Evolutionary conservation across 2,329 filamentous ascomycete genomes (phyloP).

Genomic region (Xylariaceae sp.): DNA sequence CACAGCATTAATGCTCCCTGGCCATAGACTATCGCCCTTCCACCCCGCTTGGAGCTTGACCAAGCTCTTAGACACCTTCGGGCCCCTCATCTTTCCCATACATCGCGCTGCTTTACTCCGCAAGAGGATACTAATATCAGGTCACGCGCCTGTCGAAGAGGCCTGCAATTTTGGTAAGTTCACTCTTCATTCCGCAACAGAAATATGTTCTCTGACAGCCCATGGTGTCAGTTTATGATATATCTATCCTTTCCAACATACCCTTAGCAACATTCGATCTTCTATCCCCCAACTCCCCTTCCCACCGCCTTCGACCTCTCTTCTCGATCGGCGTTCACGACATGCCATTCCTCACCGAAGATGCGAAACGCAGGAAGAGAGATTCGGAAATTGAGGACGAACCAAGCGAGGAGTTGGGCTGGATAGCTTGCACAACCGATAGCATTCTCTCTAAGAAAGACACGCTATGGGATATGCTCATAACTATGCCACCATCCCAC

Average conservation of each 20-base stretch:
- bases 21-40: constrained; percentile 66
- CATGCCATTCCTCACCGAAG: constrained; percentile 70
- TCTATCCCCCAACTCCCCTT: constrained; percentile 58
- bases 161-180: constrained; percentile 81
- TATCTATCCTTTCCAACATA: constrained; percentile 89
- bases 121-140: constrained; percentile 83
- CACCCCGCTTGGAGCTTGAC: constrained; percentile 86
- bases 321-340: constrained; percentile 94
- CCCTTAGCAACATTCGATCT: constrained; percentile 68
- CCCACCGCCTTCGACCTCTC: constrained; percentile 70
- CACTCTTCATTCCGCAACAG: background rate
- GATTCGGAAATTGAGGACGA: constrained; percentile 28
- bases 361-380: constrained; percentile 45
- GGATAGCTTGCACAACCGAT: constrained; percentile 95
- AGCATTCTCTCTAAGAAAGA: constrained; percentile 85
- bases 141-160: constrained; percentile 78
- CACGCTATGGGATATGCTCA: constrained; percentile 82
- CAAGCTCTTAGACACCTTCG: constrained; percentile 75
- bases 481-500: constrained; percentile 69
- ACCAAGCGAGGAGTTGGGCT: constrained; percentile 59
- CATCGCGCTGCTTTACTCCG: constrained; percentile 81
- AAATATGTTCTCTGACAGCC: constrained; percentile 16
- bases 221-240: constrained; percentile 70
- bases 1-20: constrained; percentile 52
- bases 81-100: constrained; percentile 86